Evolutionary conservation across 768 basidiomycete genomes (phyloP), one percentile per base, ranked within the genome.

Genomic region (Amyloporia xantha): DNA sequence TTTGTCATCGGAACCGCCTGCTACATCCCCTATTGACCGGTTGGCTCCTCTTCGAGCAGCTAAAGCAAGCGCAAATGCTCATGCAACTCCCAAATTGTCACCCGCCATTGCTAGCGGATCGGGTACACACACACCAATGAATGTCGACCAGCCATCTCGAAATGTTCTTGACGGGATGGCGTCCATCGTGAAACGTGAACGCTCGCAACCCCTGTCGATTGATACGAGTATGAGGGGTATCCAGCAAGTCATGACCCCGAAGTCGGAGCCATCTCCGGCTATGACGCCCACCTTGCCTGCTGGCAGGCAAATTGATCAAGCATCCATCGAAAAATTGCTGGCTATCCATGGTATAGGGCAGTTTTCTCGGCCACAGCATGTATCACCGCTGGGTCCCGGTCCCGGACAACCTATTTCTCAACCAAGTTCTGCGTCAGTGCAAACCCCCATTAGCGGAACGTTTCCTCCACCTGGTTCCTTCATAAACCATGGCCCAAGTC

Each of bases 41-140:
- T 35, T 47, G 4, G 45, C 45, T 37, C 6, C 33, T 23, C n/a
- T 47, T 47, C 45, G 45, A 4, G 19, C 20, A 37, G 45, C 45
- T 27, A 47, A 47, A 25, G 45, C 45, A 5, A 35, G 19, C 15
- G 17, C 45, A 37, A 24, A 24, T 44, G 13, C n/a, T 10, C 6
- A 28, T 5, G 24, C 20, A 12, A 27, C 26, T 28, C 19, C 27
- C n/a, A 15, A 4, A 28, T 12, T 4, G 12, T 44, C 43, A 15
- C 43, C 43, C 15, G 43, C 30, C 3, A 27, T 44, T 15, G 20
- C 43, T 4, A 28, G 13, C 11, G 25, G 30, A 15, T 33, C 43
- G 12, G 27, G 43, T 28, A 20, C 17, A 20, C 5, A 7, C 11
- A 21, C 25, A 15, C 21, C 43, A 13, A 27, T 7, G 43, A 10